phyloP scores from a whole-genome alignment of 225 moss, liverwort and hornwort genomes.

The Marchantia paleacea region DNA sequence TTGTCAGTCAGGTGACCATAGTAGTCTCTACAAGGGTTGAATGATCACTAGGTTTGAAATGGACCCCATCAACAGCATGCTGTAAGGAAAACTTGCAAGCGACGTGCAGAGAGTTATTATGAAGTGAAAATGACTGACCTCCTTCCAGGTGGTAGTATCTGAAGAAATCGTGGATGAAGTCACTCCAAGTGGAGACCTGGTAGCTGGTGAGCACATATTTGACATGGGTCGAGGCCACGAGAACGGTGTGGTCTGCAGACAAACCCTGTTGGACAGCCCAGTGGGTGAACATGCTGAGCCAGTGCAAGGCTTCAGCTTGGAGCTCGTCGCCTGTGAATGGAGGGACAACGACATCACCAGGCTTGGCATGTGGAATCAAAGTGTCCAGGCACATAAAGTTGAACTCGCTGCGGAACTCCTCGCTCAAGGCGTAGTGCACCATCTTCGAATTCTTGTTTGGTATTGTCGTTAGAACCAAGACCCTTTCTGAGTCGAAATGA shows the following conservation, averaged over 20 bases:
- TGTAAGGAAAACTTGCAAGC: neutral
- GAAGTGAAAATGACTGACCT: conserved; percentile 17
- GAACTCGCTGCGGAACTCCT: conserved; percentile 33
- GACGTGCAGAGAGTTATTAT: neutral
- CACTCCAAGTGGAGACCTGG: conserved; percentile 26
- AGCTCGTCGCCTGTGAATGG: conserved; percentile 22
- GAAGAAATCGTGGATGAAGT: conserved; percentile 39
- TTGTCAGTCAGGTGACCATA: no score
- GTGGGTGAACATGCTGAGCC: conserved; percentile 39
- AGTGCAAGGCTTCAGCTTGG: conserved; percentile 33
- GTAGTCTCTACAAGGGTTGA: no score
- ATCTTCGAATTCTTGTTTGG: conserved; percentile 2
- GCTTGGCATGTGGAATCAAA: conserved; percentile 36
- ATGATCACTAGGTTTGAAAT: no score
- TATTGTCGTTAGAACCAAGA: no score
- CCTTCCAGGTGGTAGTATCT: conserved; percentile 27
- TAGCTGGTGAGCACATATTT: conserved; percentile 4
- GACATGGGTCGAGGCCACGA: conserved; percentile 30
- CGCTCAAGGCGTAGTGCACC: conserved; percentile 39
- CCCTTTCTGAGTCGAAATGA: no score
- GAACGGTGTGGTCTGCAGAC: conserved; percentile 40
- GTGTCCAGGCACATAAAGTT: conserved; percentile 35
- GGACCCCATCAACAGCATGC: no score
- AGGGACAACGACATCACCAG: conserved; percentile 33
- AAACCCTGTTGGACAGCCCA: conserved; percentile 47